Base-by-base conservation (phyloP, 768 basidiomycete genomes). In the Solioccasus polychromus region DNA sequence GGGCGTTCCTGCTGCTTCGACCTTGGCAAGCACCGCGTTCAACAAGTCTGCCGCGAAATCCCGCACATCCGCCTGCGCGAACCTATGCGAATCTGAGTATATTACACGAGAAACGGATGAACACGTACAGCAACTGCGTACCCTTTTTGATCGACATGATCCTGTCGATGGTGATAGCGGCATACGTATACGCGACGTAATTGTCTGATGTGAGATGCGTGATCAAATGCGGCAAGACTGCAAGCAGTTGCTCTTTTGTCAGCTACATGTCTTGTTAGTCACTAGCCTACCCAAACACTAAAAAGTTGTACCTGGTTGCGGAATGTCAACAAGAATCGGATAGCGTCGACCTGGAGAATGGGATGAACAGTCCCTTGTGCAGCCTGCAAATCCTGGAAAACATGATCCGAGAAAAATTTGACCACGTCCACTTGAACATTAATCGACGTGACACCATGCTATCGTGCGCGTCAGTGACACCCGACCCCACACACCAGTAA, bases 121-220 rank as follows among this genome's bases (percentile, higher is more conserved):
- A 17, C 0, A 72, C 88, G 44, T 47, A 96, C 93, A 92, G 59
- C 20, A 90, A 72, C 51, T 81, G 77, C 4, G 75, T 75, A 3
- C 81, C 80, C 57, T 87, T 83, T 60, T 89, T 92, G 66, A 97
- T 96, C 67, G 83, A 91, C 31, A 99, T 69, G 43, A 97, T 85
- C 7, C 93, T 80, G 60, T 99, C 96, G 60, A 99, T 94, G n/a
- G 94, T 92, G 57, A 97, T 93, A 15, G 96, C 94, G 8, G 94
- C 92, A 66, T 97, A 98, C 0, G 95, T 94, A 58, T 88, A 95
- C 20, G 88, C 85, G 38, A 98, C 95, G 67, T 92, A 94, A 61
- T 92, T 92, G 41, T 77, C 71, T 17, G 90, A 91, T 5, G 73
- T 71, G 26, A 98, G 81, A 62, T 95, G 94, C 11, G 76, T 82